Percentiles rank a stretch among this genome's conserved stretches.
These are phyloP conservation scores for Ustilago cynodontis DNA, from an alignment of 1,284 basidiomycete species.

Conservation along the genomic window DNA sequence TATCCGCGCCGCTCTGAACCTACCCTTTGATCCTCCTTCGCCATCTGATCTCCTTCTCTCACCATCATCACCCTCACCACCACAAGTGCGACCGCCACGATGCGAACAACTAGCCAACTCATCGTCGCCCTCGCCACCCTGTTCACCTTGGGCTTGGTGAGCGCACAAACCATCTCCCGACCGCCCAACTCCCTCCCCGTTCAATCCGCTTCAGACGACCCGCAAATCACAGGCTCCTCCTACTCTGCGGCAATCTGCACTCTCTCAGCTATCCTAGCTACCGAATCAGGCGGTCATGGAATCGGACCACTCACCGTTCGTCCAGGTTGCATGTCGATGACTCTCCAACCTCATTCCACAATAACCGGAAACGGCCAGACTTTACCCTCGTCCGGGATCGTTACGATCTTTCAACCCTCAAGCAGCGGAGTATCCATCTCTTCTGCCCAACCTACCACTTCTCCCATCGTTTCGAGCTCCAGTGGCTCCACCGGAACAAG, in stretches of 20 bases:
- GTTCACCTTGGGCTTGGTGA: background rate
- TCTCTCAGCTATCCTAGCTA: slow-evolving; percentile 19
- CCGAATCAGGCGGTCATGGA: slow-evolving; percentile 18
- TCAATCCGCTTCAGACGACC: slow-evolving; percentile 31
- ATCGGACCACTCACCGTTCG: slow-evolving; percentile 39
- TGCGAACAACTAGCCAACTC: background rate
- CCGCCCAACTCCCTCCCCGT: slow-evolving; percentile 30
- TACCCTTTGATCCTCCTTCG: background rate
- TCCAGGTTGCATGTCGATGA: slow-evolving; percentile 24
- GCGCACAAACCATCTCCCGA: slow-evolving; percentile 22
- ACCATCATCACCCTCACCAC: background rate
- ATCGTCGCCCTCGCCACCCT: background rate
- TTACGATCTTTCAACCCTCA: slow-evolving; percentile 28
- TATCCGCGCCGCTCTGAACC: too few species aligned
- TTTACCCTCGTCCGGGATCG: slow-evolving; percentile 31
- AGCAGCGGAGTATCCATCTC: slow-evolving; percentile 1
- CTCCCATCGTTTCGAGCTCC: background rate
- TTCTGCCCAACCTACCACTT: slow-evolving; percentile 4
- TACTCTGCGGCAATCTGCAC: slow-evolving; percentile 26
- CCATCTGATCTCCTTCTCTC: background rate
- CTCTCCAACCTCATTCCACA: slow-evolving; percentile 14
- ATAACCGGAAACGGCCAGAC: slow-evolving; percentile 32
- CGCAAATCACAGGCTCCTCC: slow-evolving; percentile 18
- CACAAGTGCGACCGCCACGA: background rate
- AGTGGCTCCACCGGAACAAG: background rate